Conservation (phyloP, 2,329 filamentous ascomycete genomes). For the Alternaria novae-zelandiae region DNA sequence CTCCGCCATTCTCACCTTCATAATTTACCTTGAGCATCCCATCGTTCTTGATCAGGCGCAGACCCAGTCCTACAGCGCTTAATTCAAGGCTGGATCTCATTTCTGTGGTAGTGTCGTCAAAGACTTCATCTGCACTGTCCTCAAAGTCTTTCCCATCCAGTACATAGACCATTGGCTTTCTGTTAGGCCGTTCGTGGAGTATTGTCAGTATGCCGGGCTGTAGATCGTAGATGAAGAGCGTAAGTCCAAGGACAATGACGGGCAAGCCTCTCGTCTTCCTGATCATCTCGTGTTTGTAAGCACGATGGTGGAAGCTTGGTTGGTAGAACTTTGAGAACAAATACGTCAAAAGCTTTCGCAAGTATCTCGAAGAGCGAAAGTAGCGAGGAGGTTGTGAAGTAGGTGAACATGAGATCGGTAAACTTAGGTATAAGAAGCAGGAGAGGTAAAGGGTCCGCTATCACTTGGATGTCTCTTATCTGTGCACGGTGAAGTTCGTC, state of each 20-base stretch:
- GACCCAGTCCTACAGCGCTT: not conserved
- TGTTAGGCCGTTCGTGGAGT: not conserved
- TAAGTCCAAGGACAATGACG: not conserved
- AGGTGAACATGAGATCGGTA: too few species aligned
- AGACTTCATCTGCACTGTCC: fast-evolving
- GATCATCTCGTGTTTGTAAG: not conserved
- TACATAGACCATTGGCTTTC: not conserved
- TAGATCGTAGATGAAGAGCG: not conserved
- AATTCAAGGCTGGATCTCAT: too few species aligned
- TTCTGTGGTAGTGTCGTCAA: too few species aligned
- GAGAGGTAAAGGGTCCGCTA: not conserved
- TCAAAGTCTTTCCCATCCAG: not conserved
- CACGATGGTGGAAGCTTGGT: not conserved
- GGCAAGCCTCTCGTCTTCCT: too few species aligned
- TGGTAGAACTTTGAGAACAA: fast-evolving
- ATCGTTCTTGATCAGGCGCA: not conserved
- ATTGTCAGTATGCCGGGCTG: not conserved
- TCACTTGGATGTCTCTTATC: not conserved
- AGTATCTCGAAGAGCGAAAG: not conserved
- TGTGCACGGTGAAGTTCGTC: too few species aligned
- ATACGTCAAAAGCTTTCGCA: not conserved
- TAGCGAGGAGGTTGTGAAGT: not conserved
- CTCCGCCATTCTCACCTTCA: not conserved
- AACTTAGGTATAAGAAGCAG: not conserved
- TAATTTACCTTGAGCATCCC: not conserved